These are phyloP conservation scores for Candida loeiensis DNA, from an alignment of 805 yeast genomes.

Conservation along the genomic window DNA sequence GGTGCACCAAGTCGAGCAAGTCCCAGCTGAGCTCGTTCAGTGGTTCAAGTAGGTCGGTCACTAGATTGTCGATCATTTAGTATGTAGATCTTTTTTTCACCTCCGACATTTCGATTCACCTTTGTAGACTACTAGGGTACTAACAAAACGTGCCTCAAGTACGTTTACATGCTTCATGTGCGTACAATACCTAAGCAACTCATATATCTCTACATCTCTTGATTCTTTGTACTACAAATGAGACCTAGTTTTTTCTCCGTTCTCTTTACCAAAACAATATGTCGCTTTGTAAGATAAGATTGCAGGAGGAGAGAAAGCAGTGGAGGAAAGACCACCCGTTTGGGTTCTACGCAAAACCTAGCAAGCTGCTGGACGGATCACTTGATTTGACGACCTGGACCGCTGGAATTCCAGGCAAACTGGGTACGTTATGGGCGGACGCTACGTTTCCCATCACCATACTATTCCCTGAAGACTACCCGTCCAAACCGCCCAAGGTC, in stretches of 20 bases:
- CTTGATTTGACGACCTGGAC: conserved; percentile 85
- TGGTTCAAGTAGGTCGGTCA: conserved; percentile 52
- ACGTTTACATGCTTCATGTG: too few relatives aligned
- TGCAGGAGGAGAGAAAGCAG: conserved; percentile 93
- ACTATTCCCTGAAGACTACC: conserved; percentile 84
- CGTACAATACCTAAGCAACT: too few relatives aligned
- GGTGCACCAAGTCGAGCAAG: conserved; percentile 66
- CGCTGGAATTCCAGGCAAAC: conserved; percentile 94
- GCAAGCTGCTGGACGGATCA: conserved; percentile 74
- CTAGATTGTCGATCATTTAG: not conserved
- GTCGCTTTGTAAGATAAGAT: conserved; percentile 72
- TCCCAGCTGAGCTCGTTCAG: conserved; percentile 62
- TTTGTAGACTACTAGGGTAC: too few relatives aligned
- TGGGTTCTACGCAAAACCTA: conserved; percentile 93
- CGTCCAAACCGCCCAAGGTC: conserved; percentile 95
- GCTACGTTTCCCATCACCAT: conserved; percentile 86
- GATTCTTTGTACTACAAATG: not conserved
- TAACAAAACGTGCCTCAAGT: too few relatives aligned
- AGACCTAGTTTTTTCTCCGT: too few relatives aligned
- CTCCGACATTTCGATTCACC: not conserved
- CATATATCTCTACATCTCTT: too few relatives aligned
- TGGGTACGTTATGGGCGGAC: conserved; percentile 81
- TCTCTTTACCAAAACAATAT: too few relatives aligned
- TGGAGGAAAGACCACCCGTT: conserved; percentile 99
- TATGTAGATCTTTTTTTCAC: not conserved